Conservation (phyloP, 2,329 filamentous ascomycete species). For the Simplicillium aogashimaense region DNA sequence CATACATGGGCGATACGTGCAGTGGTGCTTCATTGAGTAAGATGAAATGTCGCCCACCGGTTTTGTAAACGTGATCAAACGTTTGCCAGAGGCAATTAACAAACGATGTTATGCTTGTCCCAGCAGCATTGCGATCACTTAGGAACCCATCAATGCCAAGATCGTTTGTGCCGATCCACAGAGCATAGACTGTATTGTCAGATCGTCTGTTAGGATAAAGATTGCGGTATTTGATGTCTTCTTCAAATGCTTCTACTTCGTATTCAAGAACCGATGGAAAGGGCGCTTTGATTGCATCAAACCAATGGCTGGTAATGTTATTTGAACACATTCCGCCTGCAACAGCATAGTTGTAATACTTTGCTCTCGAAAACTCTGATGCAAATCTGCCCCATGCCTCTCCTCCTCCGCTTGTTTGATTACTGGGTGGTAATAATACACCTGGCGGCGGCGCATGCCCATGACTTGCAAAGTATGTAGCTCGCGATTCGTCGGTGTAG, state of each 20-base stretch:
- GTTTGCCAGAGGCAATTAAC: slow-evolving; percentile 57
- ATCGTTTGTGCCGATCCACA: slow-evolving; percentile 80
- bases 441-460: slow-evolving; percentile 55
- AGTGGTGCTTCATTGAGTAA: slow-evolving; percentile 61
- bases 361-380: slow-evolving; percentile 45
- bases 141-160: slow-evolving; percentile 57
- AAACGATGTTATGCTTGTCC: slow-evolving; percentile 54
- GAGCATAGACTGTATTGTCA: slow-evolving; percentile 58
- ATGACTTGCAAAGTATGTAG: slow-evolving; percentile 53
- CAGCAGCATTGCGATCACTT: slow-evolving; percentile 48
- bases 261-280: slow-evolving; percentile 57
- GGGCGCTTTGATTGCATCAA: slow-evolving; percentile 35
- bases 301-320: slow-evolving; percentile 47
- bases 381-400: slow-evolving; percentile 61
- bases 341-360: slow-evolving; percentile 61
- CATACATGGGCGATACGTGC: slow-evolving; percentile 59
- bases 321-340: slow-evolving; percentile 65
- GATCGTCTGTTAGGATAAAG: slow-evolving; percentile 34
- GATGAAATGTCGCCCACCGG: slow-evolving; percentile 61
- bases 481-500: slow-evolving; percentile 63
- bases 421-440: slow-evolving; percentile 30
- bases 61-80: slow-evolving; percentile 52
- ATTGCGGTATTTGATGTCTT: slow-evolving; percentile 31
- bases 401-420: slow-evolving; percentile 53
- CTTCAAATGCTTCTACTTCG: slow-evolving; percentile 46